A percentile compares a stretch with the other conserved stretches of the same genome.
Evolutionary conservation across 2,329 filamentous ascomycete genomes (phyloP).

Genomic region (Lomentospora prolificans): DNA sequence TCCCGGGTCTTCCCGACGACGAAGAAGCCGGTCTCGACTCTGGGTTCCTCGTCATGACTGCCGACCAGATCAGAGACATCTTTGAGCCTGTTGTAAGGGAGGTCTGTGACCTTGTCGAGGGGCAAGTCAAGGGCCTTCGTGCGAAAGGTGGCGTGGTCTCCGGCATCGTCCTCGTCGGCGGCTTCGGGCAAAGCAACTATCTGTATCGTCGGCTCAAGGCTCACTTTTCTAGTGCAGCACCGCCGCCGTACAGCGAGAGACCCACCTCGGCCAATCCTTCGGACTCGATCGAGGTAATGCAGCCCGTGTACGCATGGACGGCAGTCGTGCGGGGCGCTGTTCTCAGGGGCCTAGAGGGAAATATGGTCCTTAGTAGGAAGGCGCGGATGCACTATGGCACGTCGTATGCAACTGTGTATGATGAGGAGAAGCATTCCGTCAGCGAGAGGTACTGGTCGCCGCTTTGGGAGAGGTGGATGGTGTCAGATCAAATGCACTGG

Average conservation of each 20-base stretch:
- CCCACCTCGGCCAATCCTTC: conserved; percentile 44
- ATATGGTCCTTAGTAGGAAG: conserved; percentile 66
- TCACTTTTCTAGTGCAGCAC: conserved; percentile 52
- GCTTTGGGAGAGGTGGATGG: conserved; percentile 76
- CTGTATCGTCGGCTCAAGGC: conserved; percentile 61
- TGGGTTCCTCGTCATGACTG: conserved; percentile 65
- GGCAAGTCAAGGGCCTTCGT: conserved; percentile 55
- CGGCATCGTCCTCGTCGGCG: conserved; percentile 73
- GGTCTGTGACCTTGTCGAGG: conserved; percentile 57
- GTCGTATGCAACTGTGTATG: conserved; percentile 71
- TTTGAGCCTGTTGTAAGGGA: conserved; percentile 67
- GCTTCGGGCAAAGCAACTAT: conserved; percentile 72
- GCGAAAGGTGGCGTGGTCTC: conserved; percentile 52
- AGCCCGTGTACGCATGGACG: conserved; percentile 74
- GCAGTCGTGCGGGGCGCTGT: conserved; percentile 72
- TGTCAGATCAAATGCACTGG: conserved; percentile 77
- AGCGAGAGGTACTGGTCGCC: conserved; percentile 71
- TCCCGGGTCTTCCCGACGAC: conserved; percentile 67
- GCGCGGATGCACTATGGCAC: conserved; percentile 72
- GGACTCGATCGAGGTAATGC: conserved; percentile 65
- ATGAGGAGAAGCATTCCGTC: conserved; percentile 63
- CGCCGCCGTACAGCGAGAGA: conserved; percentile 56
- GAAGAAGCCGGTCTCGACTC: conserved; percentile 65
- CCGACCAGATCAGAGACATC: conserved; percentile 59
- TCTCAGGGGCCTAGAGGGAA: conserved; percentile 63